Evolutionary conservation across 202 grass and related monocot genomes (phyloP).

Genomic region (Carex arenaria): DNA sequence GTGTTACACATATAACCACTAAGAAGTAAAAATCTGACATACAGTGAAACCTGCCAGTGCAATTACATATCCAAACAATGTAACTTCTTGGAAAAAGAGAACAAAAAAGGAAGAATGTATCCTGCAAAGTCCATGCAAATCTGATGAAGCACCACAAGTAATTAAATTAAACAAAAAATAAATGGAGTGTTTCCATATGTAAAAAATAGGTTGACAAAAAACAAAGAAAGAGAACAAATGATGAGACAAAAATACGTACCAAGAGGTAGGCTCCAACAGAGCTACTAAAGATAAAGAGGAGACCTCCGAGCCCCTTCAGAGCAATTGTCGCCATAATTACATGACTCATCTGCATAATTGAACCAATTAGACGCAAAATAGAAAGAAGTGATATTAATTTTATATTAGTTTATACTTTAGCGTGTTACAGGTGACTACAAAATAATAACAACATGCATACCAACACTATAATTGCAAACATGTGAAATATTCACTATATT

Average conservation of each 20-base stretch:
- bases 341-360: conserved; percentile 64
- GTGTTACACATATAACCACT: neutral
- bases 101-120: neutral
- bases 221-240: neutral
- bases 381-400: neutral
- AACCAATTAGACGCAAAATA: conserved; percentile 1
- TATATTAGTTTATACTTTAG: neutral
- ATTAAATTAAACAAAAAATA: neutral
- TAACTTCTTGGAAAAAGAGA: neutral
- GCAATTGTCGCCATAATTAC: conserved; percentile 61
- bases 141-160: neutral
- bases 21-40: too few relatives aligned
- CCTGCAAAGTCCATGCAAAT: neutral
- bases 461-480: neutral
- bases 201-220: neutral
- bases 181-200: neutral
- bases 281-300: conserved; percentile 89
- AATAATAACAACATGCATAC: neutral
- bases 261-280: conserved; percentile 73
- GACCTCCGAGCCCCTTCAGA: conserved; percentile 75
- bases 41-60: neutral
- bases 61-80: neutral
- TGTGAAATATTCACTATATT: neutral
- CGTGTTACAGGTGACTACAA: neutral
- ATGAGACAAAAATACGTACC: conserved; percentile 33